Evolutionary conservation across 2,329 filamentous ascomycete genomes (phyloP).

Genomic region (Paracorniculantispora psalliotae): DNA sequence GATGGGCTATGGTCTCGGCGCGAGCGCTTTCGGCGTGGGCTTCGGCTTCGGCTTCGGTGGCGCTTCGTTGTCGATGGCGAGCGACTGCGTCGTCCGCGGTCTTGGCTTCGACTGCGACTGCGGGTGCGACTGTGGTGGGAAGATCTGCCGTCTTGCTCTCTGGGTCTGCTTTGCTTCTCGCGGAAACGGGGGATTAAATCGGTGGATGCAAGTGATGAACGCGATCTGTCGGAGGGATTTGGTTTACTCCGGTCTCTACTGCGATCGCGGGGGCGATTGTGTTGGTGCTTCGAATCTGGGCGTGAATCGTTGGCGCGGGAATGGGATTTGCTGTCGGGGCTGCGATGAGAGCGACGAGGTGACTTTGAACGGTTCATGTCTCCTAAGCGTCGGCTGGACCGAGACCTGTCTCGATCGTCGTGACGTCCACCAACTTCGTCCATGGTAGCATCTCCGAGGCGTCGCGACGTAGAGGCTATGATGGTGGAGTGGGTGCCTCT

Average conservation of each 20-base stretch:
- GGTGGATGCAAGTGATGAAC: constrained; percentile 26
- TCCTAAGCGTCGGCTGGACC: constrained; percentile 30
- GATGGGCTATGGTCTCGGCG: constrained; percentile 33
- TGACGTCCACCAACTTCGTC: constrained; percentile 33
- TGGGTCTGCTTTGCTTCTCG: constrained; percentile 26
- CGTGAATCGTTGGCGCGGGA: constrained; percentile 30
- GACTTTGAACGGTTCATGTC: constrained; percentile 28
- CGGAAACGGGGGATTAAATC: constrained; percentile 37
- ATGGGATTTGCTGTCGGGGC: constrained; percentile 24
- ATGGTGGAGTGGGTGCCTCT: constrained; percentile 21
- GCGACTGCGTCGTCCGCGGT: constrained; percentile 24
- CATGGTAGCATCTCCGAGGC: constrained; percentile 38
- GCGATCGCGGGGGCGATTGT: constrained; percentile 32
- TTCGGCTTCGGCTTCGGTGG: constrained; percentile 38
- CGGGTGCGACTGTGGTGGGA: constrained; percentile 31
- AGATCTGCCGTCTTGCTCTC: constrained; percentile 26
- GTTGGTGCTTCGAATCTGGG: constrained; percentile 31
- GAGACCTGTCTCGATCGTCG: constrained; percentile 33
- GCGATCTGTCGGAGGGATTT: constrained; percentile 23
- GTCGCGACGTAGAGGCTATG: constrained; percentile 27
- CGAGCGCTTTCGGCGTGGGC: constrained; percentile 37
- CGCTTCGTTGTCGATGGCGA: constrained; percentile 38
- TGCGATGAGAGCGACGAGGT: constrained; percentile 28
- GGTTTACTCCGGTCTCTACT: constrained; percentile 30
- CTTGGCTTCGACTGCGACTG: constrained; percentile 29